Evolutionary conservation across 2,329 filamentous ascomycete genomes (phyloP).

Genomic region (Ophiostoma pallidulum): DNA sequence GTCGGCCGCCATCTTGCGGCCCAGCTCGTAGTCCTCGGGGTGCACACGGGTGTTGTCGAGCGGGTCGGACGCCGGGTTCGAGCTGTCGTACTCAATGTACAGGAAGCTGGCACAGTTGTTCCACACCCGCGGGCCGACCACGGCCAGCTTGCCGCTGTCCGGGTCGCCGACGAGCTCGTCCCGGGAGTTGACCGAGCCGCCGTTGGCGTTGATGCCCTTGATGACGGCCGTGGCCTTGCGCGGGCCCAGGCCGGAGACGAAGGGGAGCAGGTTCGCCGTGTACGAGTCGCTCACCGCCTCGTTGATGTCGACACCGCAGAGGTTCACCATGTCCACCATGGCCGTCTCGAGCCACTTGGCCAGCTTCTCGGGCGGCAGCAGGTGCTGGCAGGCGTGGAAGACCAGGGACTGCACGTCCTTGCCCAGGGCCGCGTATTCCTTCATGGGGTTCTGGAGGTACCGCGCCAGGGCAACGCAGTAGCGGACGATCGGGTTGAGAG

Average conservation of each 20-base stretch:
- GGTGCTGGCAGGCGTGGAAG: conserved; percentile 83
- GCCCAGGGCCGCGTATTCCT: conserved; percentile 89
- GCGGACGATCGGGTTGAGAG: conserved; percentile 64
- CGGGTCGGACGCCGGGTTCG: conserved; percentile 75
- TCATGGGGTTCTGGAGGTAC: conserved; percentile 91
- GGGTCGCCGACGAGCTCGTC: conserved; percentile 84
- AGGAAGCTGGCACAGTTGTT: conserved; percentile 96
- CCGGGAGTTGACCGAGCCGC: conserved; percentile 72
- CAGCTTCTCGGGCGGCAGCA: conserved; percentile 81
- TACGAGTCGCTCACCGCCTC: conserved; percentile 76
- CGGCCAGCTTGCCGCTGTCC: conserved; percentile 64
- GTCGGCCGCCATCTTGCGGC: conserved; percentile 96
- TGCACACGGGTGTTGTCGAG: conserved; percentile 96
- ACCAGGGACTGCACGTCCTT: conserved; percentile 78
- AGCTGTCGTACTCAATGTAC: conserved; percentile 78
- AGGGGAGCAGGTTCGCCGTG: conserved; percentile 80
- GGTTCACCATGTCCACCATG: conserved; percentile 97
- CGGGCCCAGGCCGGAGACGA: conserved; percentile 82
- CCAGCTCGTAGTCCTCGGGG: conserved; percentile 95
- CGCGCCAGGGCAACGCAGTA: conserved; percentile 86
- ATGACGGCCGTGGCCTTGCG: conserved; percentile 78
- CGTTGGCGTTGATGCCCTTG: conserved; percentile 87
- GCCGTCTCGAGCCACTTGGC: conserved; percentile 83
- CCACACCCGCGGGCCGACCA: conserved; percentile 85
- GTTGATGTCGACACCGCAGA: conserved; percentile 91